Percentiles rank a stretch among this genome's conserved stretches.
phyloP scores from a whole-genome alignment of 768 basidiomycete genomes.

The Butyriboletus loyo region DNA sequence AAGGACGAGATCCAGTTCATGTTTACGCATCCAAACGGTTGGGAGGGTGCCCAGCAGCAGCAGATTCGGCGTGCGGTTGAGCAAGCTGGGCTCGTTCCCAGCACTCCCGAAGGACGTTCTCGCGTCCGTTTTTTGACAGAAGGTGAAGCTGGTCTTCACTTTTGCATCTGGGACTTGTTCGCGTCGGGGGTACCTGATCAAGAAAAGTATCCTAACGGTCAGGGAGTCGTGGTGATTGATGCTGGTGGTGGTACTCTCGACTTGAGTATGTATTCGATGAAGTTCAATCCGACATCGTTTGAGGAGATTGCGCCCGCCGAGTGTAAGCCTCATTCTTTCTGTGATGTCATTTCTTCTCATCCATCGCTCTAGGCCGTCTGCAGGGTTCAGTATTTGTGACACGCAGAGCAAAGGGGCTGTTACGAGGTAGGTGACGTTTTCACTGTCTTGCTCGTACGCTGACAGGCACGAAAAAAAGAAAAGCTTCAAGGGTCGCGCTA shows the following conservation, averaged over 20 bases:
- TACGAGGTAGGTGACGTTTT: slow-evolving; percentile 24
- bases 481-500: slow-evolving; percentile 27
- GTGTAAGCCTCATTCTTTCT: slow-evolving; percentile 17
- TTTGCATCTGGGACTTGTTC: slow-evolving; percentile 41
- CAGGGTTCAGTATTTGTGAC: slow-evolving; percentile 39
- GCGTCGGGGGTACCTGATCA: slow-evolving; percentile 10
- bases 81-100: slow-evolving; percentile 45
- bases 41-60: slow-evolving; percentile 56
- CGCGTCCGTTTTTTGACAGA: slow-evolving; percentile 55
- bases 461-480: slow-evolving; percentile 11
- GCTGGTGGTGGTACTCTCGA: slow-evolving; percentile 45
- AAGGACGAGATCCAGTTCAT: slow-evolving; percentile 45
- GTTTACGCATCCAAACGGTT: slow-evolving; percentile 60
- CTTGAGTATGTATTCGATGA: slow-evolving; percentile 41
- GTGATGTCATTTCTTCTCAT: neutral
- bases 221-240: slow-evolving; percentile 44
- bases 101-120: slow-evolving; percentile 33
- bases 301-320: slow-evolving; percentile 35
- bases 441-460: neutral
- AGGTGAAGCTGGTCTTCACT: slow-evolving; percentile 59
- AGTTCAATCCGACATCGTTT: slow-evolving; percentile 30
- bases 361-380: slow-evolving; percentile 26
- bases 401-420: slow-evolving; percentile 24
- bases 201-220: slow-evolving; percentile 13
- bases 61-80: slow-evolving; percentile 51